Percentiles rank a stretch among this genome's conserved stretches.
Evolutionary conservation across 768 basidiomycete species (phyloP).

Genomic region (Chalciporus sphaerocephalus): DNA sequence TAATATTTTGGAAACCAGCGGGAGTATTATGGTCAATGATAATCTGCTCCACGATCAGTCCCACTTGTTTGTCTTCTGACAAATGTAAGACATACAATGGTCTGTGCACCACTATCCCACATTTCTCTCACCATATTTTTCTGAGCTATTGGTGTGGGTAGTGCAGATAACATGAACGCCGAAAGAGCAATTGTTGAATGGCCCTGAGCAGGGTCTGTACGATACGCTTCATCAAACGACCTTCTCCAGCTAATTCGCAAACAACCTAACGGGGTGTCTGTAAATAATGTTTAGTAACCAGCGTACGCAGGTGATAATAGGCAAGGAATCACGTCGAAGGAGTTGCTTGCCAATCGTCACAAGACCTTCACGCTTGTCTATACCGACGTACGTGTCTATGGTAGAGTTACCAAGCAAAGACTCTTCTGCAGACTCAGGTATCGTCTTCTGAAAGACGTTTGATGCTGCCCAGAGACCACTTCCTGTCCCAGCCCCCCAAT

Average conservation of each 20-base stretch:
- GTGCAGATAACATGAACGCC: slow-evolving; percentile 79
- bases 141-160: slow-evolving; percentile 56
- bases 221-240: slow-evolving; percentile 47
- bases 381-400: slow-evolving; percentile 60
- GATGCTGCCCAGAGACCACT: slow-evolving; percentile 78
- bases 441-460: slow-evolving; percentile 54
- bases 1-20: slow-evolving; percentile 71
- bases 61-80: background rate
- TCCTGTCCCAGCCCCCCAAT: slow-evolving; percentile 83
- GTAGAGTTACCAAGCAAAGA: slow-evolving; percentile 44
- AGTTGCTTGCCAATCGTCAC: slow-evolving; percentile 63
- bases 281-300: slow-evolving; percentile 10
- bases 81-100: slow-evolving; percentile 47
- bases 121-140: slow-evolving; percentile 73
- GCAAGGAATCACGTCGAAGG: slow-evolving; percentile 43
- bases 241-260: slow-evolving; percentile 53
- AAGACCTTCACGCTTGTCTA: slow-evolving; percentile 76
- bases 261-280: slow-evolving; percentile 47
- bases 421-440: slow-evolving; percentile 26
- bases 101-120: slow-evolving; percentile 88
- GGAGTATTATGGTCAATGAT: slow-evolving; percentile 81
- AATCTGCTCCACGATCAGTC: slow-evolving; percentile 44
- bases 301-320: background rate
- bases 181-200: slow-evolving; percentile 66
- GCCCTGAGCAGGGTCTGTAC: slow-evolving; percentile 40